phyloP scores from a whole-genome alignment of 1,284 basidiomycete species.

The Porodaedalea pini region DNA sequence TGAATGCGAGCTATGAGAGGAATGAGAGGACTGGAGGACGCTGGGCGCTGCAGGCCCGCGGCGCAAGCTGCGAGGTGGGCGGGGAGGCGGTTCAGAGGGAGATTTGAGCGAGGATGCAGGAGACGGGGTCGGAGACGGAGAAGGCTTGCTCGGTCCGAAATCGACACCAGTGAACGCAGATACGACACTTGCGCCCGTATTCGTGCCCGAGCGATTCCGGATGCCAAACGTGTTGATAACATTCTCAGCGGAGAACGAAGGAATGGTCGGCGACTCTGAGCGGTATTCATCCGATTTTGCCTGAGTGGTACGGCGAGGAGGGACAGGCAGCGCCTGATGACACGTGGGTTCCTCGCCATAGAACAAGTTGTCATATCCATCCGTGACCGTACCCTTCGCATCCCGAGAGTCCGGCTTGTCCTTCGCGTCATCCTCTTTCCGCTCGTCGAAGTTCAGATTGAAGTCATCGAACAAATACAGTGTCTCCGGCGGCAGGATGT shows the following conservation, averaged over 20 bases:
- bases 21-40: constrained; percentile 11
- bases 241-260: constrained; percentile 32
- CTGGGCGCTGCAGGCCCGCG: constrained; percentile 15
- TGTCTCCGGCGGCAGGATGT: constrained; percentile 53
- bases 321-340: constrained; percentile 30
- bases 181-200: background rate
- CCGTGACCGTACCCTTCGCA: background rate
- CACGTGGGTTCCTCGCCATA: constrained; percentile 7
- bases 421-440: constrained; percentile 2
- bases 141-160: background rate
- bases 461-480: constrained; percentile 30
- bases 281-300: constrained; percentile 1
- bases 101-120: background rate
- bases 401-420: background rate
- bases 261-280: constrained; percentile 30
- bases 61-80: constrained; percentile 14
- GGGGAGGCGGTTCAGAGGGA: constrained; percentile 15
- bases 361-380: background rate
- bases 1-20: constrained; percentile 1
- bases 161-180: constrained; percentile 7
- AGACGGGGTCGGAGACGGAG: background rate
- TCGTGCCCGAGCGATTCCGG: constrained; percentile 9
- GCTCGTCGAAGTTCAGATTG: background rate
- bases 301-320: constrained; percentile 27
- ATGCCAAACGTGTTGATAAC: constrained; percentile 30